Percentiles rank a stretch among this genome's conserved stretches.
Evolutionary conservation across 2,329 filamentous ascomycete species (phyloP).

Genomic region (Fusarium sp.): DNA sequence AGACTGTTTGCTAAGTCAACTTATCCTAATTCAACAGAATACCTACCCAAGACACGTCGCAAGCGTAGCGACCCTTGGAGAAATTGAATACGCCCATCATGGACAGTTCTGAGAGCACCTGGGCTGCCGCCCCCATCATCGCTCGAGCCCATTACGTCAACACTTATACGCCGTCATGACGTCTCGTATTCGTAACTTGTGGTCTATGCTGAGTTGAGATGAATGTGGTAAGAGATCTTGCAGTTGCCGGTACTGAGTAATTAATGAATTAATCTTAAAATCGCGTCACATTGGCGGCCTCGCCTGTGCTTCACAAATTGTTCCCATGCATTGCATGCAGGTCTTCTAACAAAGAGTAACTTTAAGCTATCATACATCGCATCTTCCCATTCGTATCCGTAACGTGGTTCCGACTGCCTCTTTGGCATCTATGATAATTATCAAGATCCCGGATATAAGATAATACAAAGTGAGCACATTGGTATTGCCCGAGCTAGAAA

Average conservation of each 20-base stretch:
- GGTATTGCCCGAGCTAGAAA: background rate
- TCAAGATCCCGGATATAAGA: background rate
- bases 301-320: background rate
- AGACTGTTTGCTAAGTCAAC: conserved; percentile 3
- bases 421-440: background rate
- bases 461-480: background rate
- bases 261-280: conserved; percentile 20
- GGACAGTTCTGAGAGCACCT: conserved; percentile 1
- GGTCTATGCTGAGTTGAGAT: background rate
- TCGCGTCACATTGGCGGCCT: conserved; percentile 16
- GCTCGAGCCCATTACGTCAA: conserved; percentile 34
- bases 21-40: background rate
- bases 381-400: conserved; percentile 13
- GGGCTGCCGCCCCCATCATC: conserved; percentile 19
- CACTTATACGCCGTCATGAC: conserved; percentile 21
- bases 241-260: background rate
- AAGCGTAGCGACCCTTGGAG: background rate
- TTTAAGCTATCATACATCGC: background rate
- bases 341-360: background rate
- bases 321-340: conserved; percentile 6
- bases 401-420: background rate
- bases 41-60: background rate
- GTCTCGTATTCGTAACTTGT: conserved; percentile 12
- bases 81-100: conserved; percentile 32
- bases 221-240: background rate